A percentile compares a stretch with the other conserved stretches of the same genome.
Conservation (phyloP, 1,284 basidiomycete genomes). For the Heterobasidion irregulare region DNA sequence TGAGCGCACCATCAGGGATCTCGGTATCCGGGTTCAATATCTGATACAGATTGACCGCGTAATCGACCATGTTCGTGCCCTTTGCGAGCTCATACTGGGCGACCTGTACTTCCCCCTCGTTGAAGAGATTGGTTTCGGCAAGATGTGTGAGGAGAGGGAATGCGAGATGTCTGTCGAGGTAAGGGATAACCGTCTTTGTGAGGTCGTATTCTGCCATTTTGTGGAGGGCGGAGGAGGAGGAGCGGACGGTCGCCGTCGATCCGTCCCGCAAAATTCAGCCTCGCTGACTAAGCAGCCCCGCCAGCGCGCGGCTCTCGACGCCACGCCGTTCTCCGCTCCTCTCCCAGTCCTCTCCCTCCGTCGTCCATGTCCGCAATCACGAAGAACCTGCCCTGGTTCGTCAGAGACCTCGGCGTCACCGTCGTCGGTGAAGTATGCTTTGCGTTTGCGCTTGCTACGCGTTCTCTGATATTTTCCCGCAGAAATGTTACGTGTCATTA, state of each 20-base stretch:
- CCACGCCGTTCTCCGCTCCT: slow-evolving; percentile 1
- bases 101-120: slow-evolving; percentile 66
- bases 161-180: slow-evolving; percentile 90
- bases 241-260: not conserved
- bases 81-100: slow-evolving; percentile 97
- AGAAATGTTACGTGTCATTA: slow-evolving; percentile 89
- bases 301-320: not conserved
- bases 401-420: slow-evolving; percentile 73
- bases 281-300: too few species aligned
- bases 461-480: not conserved
- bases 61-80: slow-evolving; percentile 95
- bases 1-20: slow-evolving; percentile 50
- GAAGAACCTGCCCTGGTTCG: slow-evolving; percentile 71
- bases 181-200: slow-evolving; percentile 87
- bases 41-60: slow-evolving; percentile 73
- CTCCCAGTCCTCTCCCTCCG: slow-evolving; percentile 4
- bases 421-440: slow-evolving; percentile 76
- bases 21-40: slow-evolving; percentile 68
- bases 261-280: too few species aligned
- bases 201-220: slow-evolving; percentile 83
- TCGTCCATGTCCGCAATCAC: slow-evolving; percentile 59
- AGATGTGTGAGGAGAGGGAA: slow-evolving; percentile 91
- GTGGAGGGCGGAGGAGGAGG: not conserved
- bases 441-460: not conserved
- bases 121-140: slow-evolving; percentile 64